Base-by-base conservation (phyloP, 2,329 filamentous ascomycete species). In the Trichoderma sp. region DNA sequence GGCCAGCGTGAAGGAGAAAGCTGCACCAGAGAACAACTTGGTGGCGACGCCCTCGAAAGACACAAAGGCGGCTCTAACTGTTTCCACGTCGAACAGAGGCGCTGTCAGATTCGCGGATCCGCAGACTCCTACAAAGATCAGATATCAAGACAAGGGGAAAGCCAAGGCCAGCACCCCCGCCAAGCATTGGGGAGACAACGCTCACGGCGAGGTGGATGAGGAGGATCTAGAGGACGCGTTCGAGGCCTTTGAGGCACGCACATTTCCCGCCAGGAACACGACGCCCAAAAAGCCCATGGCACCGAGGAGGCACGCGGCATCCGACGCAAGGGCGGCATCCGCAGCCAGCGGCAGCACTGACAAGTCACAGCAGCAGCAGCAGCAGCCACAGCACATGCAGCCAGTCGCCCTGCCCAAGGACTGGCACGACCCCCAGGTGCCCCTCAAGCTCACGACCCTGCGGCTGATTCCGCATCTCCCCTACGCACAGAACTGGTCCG, bases 401-500 rank as follows among this genome's bases (percentile, higher is more conserved):
- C 74, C 77, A 3, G 68, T 80, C 24, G 74, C 76, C 3, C 72
- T 80, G 3, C 75, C 80, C 3, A 78, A 76, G 66, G 75, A 79
- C 59, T 79, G 78, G 74, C 75, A 78, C 59, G 72, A 81, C 58
- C 76, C 73, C 0, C 76, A 76, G 28, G 75, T 73, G 0, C 81
- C 83, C 0, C 75, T 85, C 17, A 85, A 82, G 68, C 80, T 86
- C 30, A 85, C 83, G 0, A 76, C 77, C 3, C 76, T 86, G 14
- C 77, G 77, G 54, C 75, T 79, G 7, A 81, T 86, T 56, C 81
- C 83, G 0, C 75, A 80, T 66, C 78, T 86, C 1, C 83, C 83
- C 1, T 86, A 83, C 73, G 80, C 81, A 61, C 83, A 85, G 66
- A 86, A 86, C 70, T 87, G 83, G 83, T 81, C 81, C 52, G 79